Percentiles rank a stretch among this genome's conserved stretches.
phyloP scores from a whole-genome alignment of 2,329 filamentous ascomycete species.

The Penicillium glabrum region DNA sequence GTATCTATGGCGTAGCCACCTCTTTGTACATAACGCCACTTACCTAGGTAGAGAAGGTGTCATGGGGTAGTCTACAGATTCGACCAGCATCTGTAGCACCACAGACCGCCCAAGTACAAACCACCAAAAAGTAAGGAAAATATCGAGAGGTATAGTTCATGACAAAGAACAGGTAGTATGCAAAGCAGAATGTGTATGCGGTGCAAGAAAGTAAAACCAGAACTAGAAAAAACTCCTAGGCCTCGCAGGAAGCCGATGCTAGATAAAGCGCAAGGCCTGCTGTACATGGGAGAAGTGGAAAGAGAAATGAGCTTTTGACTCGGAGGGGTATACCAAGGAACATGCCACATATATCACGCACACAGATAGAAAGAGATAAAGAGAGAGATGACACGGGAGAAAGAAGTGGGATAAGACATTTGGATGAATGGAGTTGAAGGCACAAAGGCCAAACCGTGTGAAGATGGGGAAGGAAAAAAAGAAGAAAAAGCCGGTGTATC shows the following conservation, averaged over 20 bases:
- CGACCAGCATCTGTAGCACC: not conserved
- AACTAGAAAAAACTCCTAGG: slow-evolving; percentile 14
- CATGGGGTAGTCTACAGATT: not conserved
- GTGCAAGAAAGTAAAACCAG: not conserved
- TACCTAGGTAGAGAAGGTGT: not conserved
- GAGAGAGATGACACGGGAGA: slow-evolving; percentile 14
- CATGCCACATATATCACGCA: slow-evolving; percentile 27
- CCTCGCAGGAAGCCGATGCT: slow-evolving; percentile 9
- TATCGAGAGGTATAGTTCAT: not conserved
- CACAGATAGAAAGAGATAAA: slow-evolving; percentile 13
- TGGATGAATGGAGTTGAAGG: slow-evolving; percentile 1
- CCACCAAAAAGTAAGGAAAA: not conserved
- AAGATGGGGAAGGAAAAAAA: slow-evolving; percentile 1
- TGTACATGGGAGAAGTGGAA: slow-evolving; percentile 15
- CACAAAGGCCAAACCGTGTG: not conserved
- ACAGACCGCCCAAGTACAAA: not conserved
- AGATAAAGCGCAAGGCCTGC: slow-evolving; percentile 4
- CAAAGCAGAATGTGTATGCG: not conserved
- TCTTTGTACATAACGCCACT: not conserved
- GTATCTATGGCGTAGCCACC: no score
- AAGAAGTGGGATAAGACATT: slow-evolving; percentile 8
- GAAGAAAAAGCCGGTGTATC: not conserved
- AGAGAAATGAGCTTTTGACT: slow-evolving; percentile 17
- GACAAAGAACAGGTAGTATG: not conserved
- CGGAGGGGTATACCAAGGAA: slow-evolving; percentile 28